Evolutionary conservation across 2,329 filamentous ascomycete species (phyloP).

Genomic region (Elsinoe perseae): DNA sequence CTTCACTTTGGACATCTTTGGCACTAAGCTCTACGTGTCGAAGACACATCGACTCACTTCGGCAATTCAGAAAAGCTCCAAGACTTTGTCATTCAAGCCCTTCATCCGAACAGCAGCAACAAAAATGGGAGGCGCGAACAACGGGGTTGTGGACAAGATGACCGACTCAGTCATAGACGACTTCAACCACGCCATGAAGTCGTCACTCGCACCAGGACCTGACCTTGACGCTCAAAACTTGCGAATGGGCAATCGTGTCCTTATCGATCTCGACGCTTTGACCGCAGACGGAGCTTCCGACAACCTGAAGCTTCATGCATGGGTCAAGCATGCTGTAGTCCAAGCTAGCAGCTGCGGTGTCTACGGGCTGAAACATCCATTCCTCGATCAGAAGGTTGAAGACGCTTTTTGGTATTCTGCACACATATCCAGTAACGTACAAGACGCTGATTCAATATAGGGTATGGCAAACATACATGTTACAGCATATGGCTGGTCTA

Average conservation of each 20-base stretch:
- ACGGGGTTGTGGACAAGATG: background rate
- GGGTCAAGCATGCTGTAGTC: background rate
- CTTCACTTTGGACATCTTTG: conserved; percentile 7
- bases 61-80: conserved; percentile 1
- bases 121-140: background rate
- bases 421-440: background rate
- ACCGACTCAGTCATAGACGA: background rate
- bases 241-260: background rate
- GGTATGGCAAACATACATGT: background rate
- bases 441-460: background rate
- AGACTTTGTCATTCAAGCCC: background rate
- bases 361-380: background rate
- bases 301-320: background rate
- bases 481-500: background rate
- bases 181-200: conserved; percentile 2
- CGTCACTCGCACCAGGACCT: background rate
- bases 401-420: conserved; percentile 9
- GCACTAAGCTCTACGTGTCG: conserved; percentile 1
- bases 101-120: background rate
- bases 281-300: background rate
- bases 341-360: conserved; percentile 3
- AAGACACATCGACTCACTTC: background rate
- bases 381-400: conserved; percentile 6
- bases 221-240: background rate
- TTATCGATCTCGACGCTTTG: background rate